A percentile compares a stretch with the other conserved stretches of the same genome.
These are phyloP conservation scores for Aspergillus sp. DNA, from an alignment of 2,329 filamentous ascomycete species.

Conservation along the genomic window DNA sequence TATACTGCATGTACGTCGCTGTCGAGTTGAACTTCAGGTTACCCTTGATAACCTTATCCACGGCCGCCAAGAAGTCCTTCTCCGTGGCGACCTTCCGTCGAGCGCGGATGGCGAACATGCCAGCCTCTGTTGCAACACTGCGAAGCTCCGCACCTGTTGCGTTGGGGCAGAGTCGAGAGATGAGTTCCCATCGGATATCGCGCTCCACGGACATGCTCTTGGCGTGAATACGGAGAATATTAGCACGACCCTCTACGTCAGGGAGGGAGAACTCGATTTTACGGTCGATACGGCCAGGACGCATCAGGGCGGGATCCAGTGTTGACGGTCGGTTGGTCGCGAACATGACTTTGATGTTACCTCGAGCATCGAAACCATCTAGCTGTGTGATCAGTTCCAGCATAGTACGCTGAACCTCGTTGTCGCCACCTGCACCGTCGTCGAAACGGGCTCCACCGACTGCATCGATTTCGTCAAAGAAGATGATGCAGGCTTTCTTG, in stretches of 20 bases:
- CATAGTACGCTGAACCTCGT: slow-evolving; percentile 98
- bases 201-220: slow-evolving; percentile 99
- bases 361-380: slow-evolving; percentile 92
- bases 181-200: slow-evolving; percentile 98
- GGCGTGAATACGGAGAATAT: slow-evolving; percentile 96
- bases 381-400: slow-evolving; percentile 95
- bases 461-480: slow-evolving; percentile 98
- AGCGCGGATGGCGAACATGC: slow-evolving; percentile 96
- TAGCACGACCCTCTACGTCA: slow-evolving; percentile 94
- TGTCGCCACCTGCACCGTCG: slow-evolving; percentile 93
- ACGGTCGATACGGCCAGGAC: slow-evolving; percentile 93
- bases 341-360: slow-evolving; percentile 99
- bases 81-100: slow-evolving; percentile 96
- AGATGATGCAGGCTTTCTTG: slow-evolving; percentile 99
- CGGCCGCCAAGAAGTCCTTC: slow-evolving; percentile 96
- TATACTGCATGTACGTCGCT: slow-evolving; percentile 98
- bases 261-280: slow-evolving; percentile 99
- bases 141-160: slow-evolving; percentile 93
- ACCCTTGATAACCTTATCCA: slow-evolving; percentile 99
- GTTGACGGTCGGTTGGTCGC: slow-evolving; percentile 96
- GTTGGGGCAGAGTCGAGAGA: slow-evolving; percentile 95
- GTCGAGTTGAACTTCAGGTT: slow-evolving; percentile 99
- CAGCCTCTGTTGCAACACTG: slow-evolving; percentile 95
- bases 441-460: slow-evolving; percentile 95
- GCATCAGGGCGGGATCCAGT: slow-evolving; percentile 93